phyloP scores from a whole-genome alignment of 2,329 filamentous ascomycete genomes.

The Pyricularia sp. region DNA sequence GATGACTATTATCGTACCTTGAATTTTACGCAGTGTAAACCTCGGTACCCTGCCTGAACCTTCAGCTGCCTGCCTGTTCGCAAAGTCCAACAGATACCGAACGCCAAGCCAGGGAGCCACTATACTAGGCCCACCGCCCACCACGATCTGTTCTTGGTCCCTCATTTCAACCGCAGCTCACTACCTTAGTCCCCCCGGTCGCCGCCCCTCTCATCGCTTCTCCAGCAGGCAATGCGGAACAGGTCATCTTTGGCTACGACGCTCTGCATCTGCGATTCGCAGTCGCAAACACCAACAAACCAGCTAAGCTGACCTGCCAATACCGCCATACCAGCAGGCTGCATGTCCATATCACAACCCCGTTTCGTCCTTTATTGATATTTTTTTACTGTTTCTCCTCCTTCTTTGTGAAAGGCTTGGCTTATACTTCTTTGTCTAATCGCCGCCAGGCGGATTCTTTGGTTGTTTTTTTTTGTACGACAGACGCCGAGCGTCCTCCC shows the following conservation, averaged over 20 bases:
- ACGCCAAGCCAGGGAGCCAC: not conserved
- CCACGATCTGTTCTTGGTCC: not conserved
- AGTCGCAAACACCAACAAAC: not conserved
- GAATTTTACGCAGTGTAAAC: not conserved
- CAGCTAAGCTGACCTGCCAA: not conserved
- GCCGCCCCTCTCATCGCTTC: conserved; percentile 1
- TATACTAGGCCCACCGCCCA: not conserved
- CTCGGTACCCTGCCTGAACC: not conserved
- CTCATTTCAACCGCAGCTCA: not conserved
- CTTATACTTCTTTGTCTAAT: not conserved
- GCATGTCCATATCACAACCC: not conserved
- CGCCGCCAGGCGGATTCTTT: not conserved
- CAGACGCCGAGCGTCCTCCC: not conserved
- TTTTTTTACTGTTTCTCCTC: not conserved
- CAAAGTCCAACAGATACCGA: not conserved
- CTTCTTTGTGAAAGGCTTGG: not conserved
- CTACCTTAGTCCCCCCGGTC: not conserved
- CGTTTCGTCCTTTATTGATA: not conserved
- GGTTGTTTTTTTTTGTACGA: not conserved
- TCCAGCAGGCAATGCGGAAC: not conserved
- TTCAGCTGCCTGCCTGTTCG: not conserved
- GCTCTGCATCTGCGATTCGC: not conserved
- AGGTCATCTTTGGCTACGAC: not conserved
- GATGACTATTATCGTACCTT: not conserved
- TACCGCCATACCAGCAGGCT: not conserved